Evolutionary conservation across 2,329 filamentous ascomycete genomes (phyloP), one percentile per base, ranked within the genome.

Genomic region (Knoxdaviesia capensis): DNA sequence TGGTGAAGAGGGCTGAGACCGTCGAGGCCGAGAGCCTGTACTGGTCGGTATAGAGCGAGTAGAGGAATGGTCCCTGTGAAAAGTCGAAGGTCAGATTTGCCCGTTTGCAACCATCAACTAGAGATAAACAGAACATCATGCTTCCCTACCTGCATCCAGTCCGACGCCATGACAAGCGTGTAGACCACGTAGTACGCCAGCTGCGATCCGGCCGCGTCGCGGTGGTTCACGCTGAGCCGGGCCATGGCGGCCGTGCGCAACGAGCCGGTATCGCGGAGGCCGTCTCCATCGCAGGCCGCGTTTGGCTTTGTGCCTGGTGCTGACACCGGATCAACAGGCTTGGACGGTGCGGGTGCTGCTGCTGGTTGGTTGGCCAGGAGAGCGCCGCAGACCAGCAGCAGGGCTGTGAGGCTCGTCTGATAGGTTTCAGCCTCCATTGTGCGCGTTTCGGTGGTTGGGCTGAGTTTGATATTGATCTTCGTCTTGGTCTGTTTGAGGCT

Each of bases 101-200:
- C 20, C 20, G 20, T 20, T 20, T 20, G 20, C 20, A 20, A 20
- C 20, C 20, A 20, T 20, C n/a, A n/a, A n/a, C n/a, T 20, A 20
- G 20, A 20, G 2, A 20, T 7, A 8, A 37, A 31, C 7, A 31
- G 8, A 7, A 9, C 10, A 31, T 30, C 20, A 31, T 8, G 32
- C 8, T 7, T 29, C 31, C 53, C 48, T 48, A 62, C 63, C 55
- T 68, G 65, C 31, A 70, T 59, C 65, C 65, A 69, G 51, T 70
- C 65, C 6, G 65, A 61, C 41, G 56, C 64, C 59, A 67, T 66
- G 29, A 65, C 61, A 5, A 69, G 55, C 45, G 62, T 57, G 42
- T 68, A 69, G 31, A 68, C 64, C 9, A 50, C 45, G 29, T 63
- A 52, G 49, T 65, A 65, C 6, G 55, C 46, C 47, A 49, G 48